Evolutionary conservation across 768 basidiomycete genomes (phyloP).

Genomic region (Terana coerulea): DNA sequence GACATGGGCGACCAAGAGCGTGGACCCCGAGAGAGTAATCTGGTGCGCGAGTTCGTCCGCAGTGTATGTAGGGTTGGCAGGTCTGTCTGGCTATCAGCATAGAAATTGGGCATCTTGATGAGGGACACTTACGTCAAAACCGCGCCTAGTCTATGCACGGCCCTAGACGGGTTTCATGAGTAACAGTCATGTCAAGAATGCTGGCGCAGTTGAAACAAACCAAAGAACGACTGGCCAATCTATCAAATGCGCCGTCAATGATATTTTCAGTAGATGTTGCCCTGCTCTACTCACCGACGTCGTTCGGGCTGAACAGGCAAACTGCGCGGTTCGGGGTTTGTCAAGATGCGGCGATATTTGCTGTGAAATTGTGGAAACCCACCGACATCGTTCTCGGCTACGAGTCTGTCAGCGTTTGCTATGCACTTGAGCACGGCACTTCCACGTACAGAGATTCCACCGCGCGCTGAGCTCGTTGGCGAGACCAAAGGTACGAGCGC

Average conservation of each 20-base stretch:
- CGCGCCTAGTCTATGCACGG: constrained; percentile 52
- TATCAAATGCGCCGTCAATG: not conserved
- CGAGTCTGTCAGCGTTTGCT: not conserved
- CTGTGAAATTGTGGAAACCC: constrained; percentile 17
- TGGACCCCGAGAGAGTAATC: constrained; percentile 22
- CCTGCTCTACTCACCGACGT: constrained; percentile 37
- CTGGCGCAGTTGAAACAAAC: constrained; percentile 9
- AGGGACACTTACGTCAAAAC: constrained; percentile 47
- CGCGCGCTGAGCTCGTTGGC: constrained; percentile 42
- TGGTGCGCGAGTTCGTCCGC: constrained; percentile 29
- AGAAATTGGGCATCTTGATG: not conserved
- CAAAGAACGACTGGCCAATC: constrained; percentile 25
- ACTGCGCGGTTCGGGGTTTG: constrained; percentile 36
- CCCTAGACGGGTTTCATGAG: too few species aligned
- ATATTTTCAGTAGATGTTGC: not conserved
- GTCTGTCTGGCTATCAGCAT: constrained; percentile 11
- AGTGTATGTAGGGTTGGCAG: constrained; percentile 29
- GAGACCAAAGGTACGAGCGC: constrained; percentile 42
- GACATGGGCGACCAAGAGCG: constrained; percentile 22
- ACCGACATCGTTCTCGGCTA: constrained; percentile 52
- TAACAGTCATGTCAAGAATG: not conserved
- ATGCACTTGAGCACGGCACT: not conserved
- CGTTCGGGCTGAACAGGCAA: constrained; percentile 63
- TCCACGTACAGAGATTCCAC: constrained; percentile 41
- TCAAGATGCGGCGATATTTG: not conserved